Percentiles rank a stretch among this genome's conserved stretches.
Evolutionary conservation across 2,329 filamentous ascomycete species (phyloP).

Genomic region (Fusarium concolor): DNA sequence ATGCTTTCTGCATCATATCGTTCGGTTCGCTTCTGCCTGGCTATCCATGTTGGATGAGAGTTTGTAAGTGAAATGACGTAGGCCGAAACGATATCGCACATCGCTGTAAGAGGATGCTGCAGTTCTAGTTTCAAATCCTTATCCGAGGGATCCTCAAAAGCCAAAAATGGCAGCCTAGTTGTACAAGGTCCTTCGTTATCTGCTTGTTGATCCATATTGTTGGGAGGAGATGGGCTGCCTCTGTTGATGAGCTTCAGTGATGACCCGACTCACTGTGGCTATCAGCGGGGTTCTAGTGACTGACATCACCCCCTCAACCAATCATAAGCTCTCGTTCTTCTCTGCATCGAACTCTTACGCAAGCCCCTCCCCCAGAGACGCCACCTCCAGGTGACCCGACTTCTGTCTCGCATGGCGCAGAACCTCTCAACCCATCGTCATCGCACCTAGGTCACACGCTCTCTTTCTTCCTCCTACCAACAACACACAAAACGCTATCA

Average conservation of each 20-base stretch:
- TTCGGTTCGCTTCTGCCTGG: slow-evolving; percentile 17
- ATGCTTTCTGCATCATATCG: not conserved
- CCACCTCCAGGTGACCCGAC: slow-evolving; percentile 36
- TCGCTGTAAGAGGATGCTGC: not conserved
- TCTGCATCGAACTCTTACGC: slow-evolving; percentile 32
- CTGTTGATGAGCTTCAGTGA: slow-evolving; percentile 21
- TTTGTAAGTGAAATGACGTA: slow-evolving; percentile 29
- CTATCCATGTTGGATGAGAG: not conserved
- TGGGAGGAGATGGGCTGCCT: slow-evolving; percentile 19
- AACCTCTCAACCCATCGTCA: slow-evolving; percentile 36
- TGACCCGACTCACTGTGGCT: slow-evolving; percentile 34
- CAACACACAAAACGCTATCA: slow-evolving; percentile 16
- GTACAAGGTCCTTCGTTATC: too few species aligned
- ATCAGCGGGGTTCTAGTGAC: slow-evolving; percentile 17
- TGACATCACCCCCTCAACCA: slow-evolving; percentile 17
- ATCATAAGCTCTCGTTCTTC: not conserved
- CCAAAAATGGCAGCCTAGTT: not conserved
- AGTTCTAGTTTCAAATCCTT: not conserved
- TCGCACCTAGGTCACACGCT: slow-evolving; percentile 32
- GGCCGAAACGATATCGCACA: not conserved
- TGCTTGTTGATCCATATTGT: not conserved
- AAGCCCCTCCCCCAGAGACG: slow-evolving; percentile 39
- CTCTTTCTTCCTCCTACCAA: slow-evolving; percentile 19
- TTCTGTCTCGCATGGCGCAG: slow-evolving; percentile 15
- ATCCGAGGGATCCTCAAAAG: not conserved